Conservation (phyloP, 83 land plant genomes). For the Diphasiastrum complanatum region DNA sequence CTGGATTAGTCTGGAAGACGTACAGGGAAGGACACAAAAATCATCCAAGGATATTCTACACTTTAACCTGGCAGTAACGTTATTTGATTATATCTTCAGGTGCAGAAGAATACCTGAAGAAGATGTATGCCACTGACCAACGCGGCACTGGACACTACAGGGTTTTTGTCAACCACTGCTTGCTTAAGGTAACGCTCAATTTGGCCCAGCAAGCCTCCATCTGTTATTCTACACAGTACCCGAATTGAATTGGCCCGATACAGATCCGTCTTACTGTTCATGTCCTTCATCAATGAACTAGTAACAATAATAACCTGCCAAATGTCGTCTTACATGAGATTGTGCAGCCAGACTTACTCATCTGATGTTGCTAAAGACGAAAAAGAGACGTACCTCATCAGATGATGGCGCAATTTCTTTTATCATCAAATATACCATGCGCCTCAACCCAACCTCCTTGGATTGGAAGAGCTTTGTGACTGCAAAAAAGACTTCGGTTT, state of each 20-base stretch:
- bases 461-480: constrained; percentile 98
- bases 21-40: not conserved
- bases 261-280: constrained; percentile 97
- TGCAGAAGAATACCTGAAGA: constrained; percentile 53
- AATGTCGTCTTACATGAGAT: not conserved
- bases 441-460: constrained; percentile 76
- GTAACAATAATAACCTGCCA: constrained; percentile 94
- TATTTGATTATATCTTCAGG: not conserved
- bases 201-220: constrained; percentile 86
- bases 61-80: too few species aligned
- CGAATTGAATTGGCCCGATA: constrained; percentile 95
- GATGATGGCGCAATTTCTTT: constrained; percentile 91
- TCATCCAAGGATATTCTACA: not conserved
- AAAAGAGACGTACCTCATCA: constrained; percentile 60
- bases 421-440: constrained; percentile 96
- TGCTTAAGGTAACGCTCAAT: constrained; percentile 96
- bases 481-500: constrained; percentile 92
- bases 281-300: constrained; percentile 98
- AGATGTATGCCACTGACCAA: constrained; percentile 95
- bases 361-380: not conserved
- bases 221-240: constrained; percentile 88
- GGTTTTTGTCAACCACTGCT: constrained; percentile 96
- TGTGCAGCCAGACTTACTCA: not conserved
- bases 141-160: constrained; percentile 98
- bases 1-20: constrained; percentile 85